These are phyloP conservation scores for Acacia pycnantha DNA, from an alignment of 331 rosid genomes.

Conservation along the genomic window DNA sequence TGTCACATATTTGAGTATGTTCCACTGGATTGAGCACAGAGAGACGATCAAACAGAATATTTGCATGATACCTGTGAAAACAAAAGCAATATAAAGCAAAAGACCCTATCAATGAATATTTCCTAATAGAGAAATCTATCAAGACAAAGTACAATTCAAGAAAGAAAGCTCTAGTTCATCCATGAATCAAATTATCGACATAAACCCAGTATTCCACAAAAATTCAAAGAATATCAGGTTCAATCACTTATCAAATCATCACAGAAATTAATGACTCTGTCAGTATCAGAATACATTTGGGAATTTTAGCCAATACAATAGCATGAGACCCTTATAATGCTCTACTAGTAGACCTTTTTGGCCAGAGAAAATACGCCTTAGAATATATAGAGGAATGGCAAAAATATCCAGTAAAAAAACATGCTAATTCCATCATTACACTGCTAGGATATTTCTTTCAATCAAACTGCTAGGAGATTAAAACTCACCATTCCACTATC, in stretches of 20 bases:
- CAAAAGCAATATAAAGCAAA: slow-evolving; percentile 14
- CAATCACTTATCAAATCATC: slow-evolving; percentile 10
- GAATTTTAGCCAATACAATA: not conserved
- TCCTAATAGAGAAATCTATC: not conserved
- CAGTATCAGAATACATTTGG: not conserved
- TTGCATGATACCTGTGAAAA: slow-evolving; percentile 79
- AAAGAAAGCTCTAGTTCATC: not conserved
- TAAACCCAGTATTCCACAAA: slow-evolving; percentile 13
- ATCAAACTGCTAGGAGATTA: not conserved
- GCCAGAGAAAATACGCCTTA: not conserved
- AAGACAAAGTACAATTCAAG: slow-evolving; percentile 6
- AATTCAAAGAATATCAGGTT: not conserved
- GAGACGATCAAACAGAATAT: slow-evolving; percentile 74
- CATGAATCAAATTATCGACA: slow-evolving; percentile 25
- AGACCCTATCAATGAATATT: not conserved
- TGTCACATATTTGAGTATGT: slow-evolving; percentile 79
- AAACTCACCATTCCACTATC: not conserved
- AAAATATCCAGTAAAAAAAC: not conserved
- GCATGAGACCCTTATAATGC: not conserved
- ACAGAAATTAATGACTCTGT: not conserved
- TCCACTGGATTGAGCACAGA: slow-evolving; percentile 86
- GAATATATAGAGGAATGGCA: not conserved
- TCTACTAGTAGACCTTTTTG: not conserved
- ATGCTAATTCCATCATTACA: not conserved
- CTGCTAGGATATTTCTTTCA: not conserved